Base-by-base conservation (phyloP, 257 asterid genomes). In the Solanum arcanum region DNA sequence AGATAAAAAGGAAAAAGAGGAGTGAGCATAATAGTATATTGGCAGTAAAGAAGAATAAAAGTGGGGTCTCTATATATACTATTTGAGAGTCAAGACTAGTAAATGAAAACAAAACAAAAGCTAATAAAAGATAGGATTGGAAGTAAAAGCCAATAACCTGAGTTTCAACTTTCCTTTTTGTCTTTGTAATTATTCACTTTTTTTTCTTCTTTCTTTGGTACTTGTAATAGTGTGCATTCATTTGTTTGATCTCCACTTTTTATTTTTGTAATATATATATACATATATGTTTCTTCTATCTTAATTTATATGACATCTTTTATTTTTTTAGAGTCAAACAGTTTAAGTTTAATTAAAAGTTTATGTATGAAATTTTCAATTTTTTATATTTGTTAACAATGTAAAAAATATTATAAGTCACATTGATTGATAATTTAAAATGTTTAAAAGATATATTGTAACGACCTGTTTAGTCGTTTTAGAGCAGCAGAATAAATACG, bases 141-240 rank as follows among this genome's bases (percentile, higher is more conserved):
- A 27, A 46, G 87, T 69, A 69, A 85, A 69, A 14, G 76, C 46
- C 44, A 31, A 15, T 18, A 85, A 69, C 5, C 68, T 25, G 47
- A 44, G 69, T 85, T 68, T 85, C 68, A 21, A 46, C 60, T 52
- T 69, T 31, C 47, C 69, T 69, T 69, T 85, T 69, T 85, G 82
- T 69, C 87, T 84, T n/a, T 29, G 46, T 68, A 20, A 73, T 56
- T 18, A 85, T 5, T 27, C n/a, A 20, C 20, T 27, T 39, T 6
- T 6, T 21, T 9, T 60, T 42, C 13, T 64, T 42, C 66, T 31
- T 68, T 83, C 59, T 60, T 52, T 83, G 13, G 21, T 73, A 46
- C 66, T 27, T 47, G 42, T 27, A 80, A 80, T 62, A 80, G 84
- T 80, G 35, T 75, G 84, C 84, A 80, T 80, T 46, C 84, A 80